Evolutionary conservation across 768 basidiomycete genomes (phyloP).

Genomic region (Tricholoma saponaceum): DNA sequence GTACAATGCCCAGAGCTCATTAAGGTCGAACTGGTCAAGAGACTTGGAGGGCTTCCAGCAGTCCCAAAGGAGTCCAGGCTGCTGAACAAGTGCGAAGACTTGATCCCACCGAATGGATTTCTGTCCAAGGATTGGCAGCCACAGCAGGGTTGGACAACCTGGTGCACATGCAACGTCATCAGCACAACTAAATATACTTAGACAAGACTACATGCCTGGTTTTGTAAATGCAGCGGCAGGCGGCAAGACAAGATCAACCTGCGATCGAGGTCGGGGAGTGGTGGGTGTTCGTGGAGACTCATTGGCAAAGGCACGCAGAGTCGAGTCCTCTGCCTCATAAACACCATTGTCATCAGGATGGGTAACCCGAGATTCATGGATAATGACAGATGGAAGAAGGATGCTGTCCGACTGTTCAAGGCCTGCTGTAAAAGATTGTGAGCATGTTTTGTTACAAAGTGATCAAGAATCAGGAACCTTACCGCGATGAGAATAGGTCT

Average conservation of each 20-base stretch:
- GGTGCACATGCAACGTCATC: neutral
- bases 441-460: too few relatives aligned
- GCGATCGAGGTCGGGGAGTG: conserved; percentile 1
- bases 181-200: too few relatives aligned
- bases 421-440: neutral
- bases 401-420: neutral
- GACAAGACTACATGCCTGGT: conserved; percentile 15
- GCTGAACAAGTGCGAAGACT: conserved; percentile 18
- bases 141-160: conserved; percentile 3
- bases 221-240: conserved; percentile 13
- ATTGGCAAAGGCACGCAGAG: conserved; percentile 5
- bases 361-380: too few relatives aligned
- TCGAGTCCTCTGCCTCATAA: neutral
- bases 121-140: conserved; percentile 19
- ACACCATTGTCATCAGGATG: neutral
- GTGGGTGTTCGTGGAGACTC: neutral
- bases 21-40: conserved; percentile 14
- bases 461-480: neutral
- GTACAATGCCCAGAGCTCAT: conserved; percentile 17
- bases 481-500: conserved; percentile 4
- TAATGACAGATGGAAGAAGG: neutral
- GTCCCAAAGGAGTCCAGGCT: conserved; percentile 19
- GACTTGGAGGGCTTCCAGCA: conserved; percentile 20
- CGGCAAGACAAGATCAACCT: conserved; percentile 21
- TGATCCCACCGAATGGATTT: conserved; percentile 18